Base-by-base conservation (phyloP, 345 rosid species). In the Mangifera indica region DNA sequence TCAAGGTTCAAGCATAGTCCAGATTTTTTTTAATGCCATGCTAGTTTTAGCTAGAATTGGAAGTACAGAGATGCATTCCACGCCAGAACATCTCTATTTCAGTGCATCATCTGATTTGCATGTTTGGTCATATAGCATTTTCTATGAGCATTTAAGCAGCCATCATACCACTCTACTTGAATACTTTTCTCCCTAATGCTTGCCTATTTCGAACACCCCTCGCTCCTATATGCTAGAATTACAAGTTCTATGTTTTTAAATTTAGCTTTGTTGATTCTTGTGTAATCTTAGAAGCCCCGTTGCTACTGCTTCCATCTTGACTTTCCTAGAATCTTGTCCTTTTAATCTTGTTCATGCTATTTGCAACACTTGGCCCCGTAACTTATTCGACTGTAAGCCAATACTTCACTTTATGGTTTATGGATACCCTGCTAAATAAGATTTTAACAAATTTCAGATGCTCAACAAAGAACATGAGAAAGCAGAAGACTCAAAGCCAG, bases 401-500 rank as follows among this genome's bases (percentile, higher is more conserved):
- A 18, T n/a, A 24, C 26, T 60, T 48, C 7, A 26, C 60, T 24
- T 70, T 25, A 17, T 7, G 45, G 37, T 59, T 71, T 32, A n/a
- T 66, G 8, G n/a, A 14, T 26, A 34, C 42, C 46, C 29, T 68
- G 55, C 56, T 49, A 32, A 54, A 0, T 44, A 22, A 17, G 6
- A 21, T 22, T 49, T 26, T 15, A 32, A 0, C 6, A 58, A 12
- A 13, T 76, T 63, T 64, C 72, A 84, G 90, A 71, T 86, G 71
- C 79, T 80, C 42, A 84, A 86, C 80, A 82, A 82, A 78, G 90
- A 86, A 67, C 85, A 84, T 7, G 88, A 81, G 32, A 84, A 82
- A 45, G 86, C 82, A 1, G 87, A 82, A 66, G 88, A 84, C 71
- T 77, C 75, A 0, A 82, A 80, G 52, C 74, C 83, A 13, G 80